Conservation (phyloP, 2,329 filamentous ascomycete species). For the Ceratocystis variospora region DNA sequence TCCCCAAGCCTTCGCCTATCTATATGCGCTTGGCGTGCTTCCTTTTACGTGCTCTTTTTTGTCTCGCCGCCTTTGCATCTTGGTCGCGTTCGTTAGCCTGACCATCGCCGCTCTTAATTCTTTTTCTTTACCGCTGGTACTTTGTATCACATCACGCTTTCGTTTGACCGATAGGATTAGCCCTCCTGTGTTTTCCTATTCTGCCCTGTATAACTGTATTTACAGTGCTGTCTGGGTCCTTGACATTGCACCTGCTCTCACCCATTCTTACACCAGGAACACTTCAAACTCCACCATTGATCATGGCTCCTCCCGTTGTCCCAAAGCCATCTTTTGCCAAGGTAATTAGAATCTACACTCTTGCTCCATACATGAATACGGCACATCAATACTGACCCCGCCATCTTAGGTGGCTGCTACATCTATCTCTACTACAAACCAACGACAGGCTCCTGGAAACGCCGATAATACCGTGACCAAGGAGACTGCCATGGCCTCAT, state of each 20-base stretch:
- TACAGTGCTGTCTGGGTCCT: neutral
- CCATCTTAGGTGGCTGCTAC: constrained; percentile 38
- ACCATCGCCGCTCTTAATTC: neutral
- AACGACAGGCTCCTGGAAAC: constrained; percentile 21
- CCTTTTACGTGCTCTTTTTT: neutral
- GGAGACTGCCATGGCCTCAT: neutral
- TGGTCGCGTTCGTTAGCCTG: neutral
- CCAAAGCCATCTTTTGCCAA: constrained; percentile 62
- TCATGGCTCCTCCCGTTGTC: constrained; percentile 37
- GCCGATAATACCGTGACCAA: constrained; percentile 22
- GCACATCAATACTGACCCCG: neutral
- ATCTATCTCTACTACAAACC: neutral
- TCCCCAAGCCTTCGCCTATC: constrained; percentile 7
- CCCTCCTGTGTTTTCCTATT: neutral
- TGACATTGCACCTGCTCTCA: neutral
- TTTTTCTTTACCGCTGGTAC: neutral
- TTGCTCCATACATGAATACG: neutral
- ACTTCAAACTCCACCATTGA: neutral
- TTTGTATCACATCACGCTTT: constrained; percentile 7
- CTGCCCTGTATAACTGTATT: neutral
- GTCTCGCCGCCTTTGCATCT: neutral
- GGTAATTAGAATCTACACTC: constrained; percentile 33
- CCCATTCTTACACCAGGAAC: constrained; percentile 9
- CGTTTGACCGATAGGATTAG: neutral
- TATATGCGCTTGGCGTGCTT: neutral